Evolutionary conservation across 2,329 filamentous ascomycete genomes (phyloP).

Genomic region (Fusarium lateritium): DNA sequence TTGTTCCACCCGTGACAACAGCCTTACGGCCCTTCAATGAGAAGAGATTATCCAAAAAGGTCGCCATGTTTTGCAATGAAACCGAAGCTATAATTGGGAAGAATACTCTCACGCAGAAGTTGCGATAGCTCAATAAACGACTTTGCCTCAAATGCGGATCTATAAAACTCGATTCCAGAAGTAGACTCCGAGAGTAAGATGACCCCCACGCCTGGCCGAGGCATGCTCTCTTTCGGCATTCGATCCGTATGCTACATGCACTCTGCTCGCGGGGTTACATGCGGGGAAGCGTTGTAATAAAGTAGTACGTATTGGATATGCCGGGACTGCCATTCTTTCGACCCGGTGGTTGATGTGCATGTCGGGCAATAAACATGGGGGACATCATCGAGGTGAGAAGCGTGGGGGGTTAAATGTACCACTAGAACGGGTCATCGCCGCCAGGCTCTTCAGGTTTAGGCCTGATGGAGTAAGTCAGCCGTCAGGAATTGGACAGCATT

Average conservation of each 20-base stretch:
- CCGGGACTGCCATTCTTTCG: not conserved
- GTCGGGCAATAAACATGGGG: conserved; percentile 20
- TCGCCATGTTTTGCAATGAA: not conserved
- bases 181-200: not conserved
- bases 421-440: not conserved
- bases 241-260: not conserved
- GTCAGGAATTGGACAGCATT: no score
- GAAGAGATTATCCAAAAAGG: conserved; percentile 55
- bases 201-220: conserved; percentile 8
- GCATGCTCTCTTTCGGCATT: not conserved
- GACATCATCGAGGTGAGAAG: not conserved
- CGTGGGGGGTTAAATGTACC: not conserved
- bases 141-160: not conserved
- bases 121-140: not conserved
- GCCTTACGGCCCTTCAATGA: conserved; percentile 70
- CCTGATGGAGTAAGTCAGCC: not conserved
- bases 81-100: no score
- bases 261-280: not conserved
- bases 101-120: not conserved
- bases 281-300: conserved; percentile 2
- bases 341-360: not conserved
- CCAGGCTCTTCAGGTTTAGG: not conserved
- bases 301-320: not conserved
- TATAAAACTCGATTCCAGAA: not conserved
- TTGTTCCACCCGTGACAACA: conserved; percentile 69